Percentiles rank a stretch among this genome's conserved stretches.
phyloP scores from a whole-genome alignment of 177 flowering plant genomes.

The Vitis hybrid region DNA sequence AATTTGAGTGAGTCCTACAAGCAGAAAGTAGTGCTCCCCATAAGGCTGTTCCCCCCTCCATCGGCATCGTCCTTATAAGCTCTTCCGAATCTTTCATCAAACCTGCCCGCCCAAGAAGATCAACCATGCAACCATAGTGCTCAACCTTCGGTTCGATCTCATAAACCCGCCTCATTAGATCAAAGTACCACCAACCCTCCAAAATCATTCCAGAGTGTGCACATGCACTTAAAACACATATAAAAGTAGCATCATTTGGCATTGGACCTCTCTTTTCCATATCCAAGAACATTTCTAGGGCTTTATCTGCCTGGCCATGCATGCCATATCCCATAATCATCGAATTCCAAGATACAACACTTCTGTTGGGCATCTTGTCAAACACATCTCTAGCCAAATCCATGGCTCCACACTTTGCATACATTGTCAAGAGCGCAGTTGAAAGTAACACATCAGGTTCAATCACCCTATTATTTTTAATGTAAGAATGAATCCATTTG shows the following conservation, averaged over 20 bases:
- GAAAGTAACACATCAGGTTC: conserved; percentile 55
- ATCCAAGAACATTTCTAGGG: conserved; percentile 54
- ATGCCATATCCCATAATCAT: conserved; percentile 75
- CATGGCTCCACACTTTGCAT: conserved; percentile 76
- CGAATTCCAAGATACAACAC: conserved; percentile 74
- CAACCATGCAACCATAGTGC: conserved; percentile 82
- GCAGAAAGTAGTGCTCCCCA: conserved; percentile 73
- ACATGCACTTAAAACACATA: conserved; percentile 66
- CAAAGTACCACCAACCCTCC: conserved; percentile 77
- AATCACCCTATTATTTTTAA: conserved; percentile 26
- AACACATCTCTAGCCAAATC: conserved; percentile 57
- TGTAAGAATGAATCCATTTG: conserved; percentile 56
- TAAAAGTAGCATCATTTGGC: conserved; percentile 72
- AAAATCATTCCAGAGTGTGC: conserved; percentile 65
- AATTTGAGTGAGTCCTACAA: conserved; percentile 49
- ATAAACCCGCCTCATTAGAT: conserved; percentile 54
- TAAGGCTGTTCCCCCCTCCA: conserved; percentile 45
- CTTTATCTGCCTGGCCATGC: conserved; percentile 53
- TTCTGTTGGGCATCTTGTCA: conserved; percentile 52
- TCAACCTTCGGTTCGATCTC: conserved; percentile 63
- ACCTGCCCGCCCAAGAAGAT: conserved; percentile 73
- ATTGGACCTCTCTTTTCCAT: conserved; percentile 53
- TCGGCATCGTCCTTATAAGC: conserved; percentile 41
- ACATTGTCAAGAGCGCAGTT: conserved; percentile 77
- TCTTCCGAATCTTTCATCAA: conserved; percentile 53